phyloP scores from a whole-genome alignment of 257 asterid genomes.

The Solanum chaucha region DNA sequence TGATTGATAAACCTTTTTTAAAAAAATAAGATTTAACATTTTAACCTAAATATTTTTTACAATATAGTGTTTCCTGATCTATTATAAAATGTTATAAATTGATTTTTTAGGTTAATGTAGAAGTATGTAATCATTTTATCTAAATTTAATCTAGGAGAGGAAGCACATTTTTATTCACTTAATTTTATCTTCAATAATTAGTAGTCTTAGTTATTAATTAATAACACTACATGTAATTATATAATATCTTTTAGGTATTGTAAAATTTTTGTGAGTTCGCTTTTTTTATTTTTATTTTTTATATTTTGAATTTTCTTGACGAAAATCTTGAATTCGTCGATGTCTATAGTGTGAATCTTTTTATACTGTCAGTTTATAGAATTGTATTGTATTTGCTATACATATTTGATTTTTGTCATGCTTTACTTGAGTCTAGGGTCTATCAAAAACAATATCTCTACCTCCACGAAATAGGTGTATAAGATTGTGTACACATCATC shows the following conservation, averaged over 20 bases:
- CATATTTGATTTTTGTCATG: not conserved
- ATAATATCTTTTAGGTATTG: not conserved
- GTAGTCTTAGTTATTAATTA: not conserved
- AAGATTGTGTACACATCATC: not conserved
- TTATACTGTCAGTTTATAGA: not conserved
- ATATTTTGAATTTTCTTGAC: not conserved
- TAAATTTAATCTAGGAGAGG: not conserved
- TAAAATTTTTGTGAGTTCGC: not conserved
- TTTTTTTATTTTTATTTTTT: too few relatives aligned
- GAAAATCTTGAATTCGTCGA: not conserved
- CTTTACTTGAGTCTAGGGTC: not conserved
- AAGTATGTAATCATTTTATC: not conserved
- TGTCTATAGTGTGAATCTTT: not conserved
- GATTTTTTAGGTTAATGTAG: not conserved
- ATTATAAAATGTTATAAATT: not conserved
- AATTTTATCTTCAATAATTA: not conserved
- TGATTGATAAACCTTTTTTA: not conserved
- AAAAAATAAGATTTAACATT: not conserved
- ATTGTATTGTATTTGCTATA: not conserved
- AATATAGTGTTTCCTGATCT: not conserved
- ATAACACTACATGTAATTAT: not conserved
- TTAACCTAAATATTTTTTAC: not conserved
- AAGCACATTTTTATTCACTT: not conserved
- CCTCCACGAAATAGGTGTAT: not conserved
- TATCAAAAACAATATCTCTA: not conserved